phyloP scores from a whole-genome alignment of 306 rosid genomes.

The Prunus davidiana region DNA sequence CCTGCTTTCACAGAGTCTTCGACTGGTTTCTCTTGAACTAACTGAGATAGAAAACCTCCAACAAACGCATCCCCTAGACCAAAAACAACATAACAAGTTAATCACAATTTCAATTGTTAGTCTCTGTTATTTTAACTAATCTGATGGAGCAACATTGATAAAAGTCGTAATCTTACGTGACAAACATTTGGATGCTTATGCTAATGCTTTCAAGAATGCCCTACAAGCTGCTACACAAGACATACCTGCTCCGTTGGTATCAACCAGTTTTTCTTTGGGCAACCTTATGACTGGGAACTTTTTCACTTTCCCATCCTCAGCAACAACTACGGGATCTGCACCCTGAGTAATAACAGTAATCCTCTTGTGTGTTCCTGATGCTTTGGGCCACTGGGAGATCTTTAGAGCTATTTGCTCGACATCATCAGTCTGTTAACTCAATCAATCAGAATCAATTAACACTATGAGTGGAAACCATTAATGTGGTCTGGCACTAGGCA shows the following conservation, averaged over 20 bases:
- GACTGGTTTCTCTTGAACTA: slow-evolving; percentile 68
- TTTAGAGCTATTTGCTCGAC: slow-evolving; percentile 84
- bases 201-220: background rate
- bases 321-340: slow-evolving; percentile 87
- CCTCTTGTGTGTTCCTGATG: slow-evolving; percentile 78
- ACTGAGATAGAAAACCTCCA: slow-evolving; percentile 86
- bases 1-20: slow-evolving; percentile 89
- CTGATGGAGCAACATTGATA: too few relatives aligned
- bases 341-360: slow-evolving; percentile 93
- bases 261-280: slow-evolving; percentile 88
- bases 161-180: background rate
- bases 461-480: background rate
- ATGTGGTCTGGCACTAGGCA: background rate
- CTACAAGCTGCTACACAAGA: background rate
- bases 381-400: slow-evolving; percentile 82
- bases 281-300: slow-evolving; percentile 62
- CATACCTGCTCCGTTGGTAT: slow-evolving; percentile 94
- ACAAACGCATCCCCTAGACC: slow-evolving; percentile 88
- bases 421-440: slow-evolving; percentile 58
- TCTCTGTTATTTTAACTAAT: background rate
- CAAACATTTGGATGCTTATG: background rate
- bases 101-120: background rate
- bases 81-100: slow-evolving; percentile 1
- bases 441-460: background rate
- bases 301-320: slow-evolving; percentile 82